Conservation (phyloP, 108 stramenopile genomes). For the Nitzschia putrida region DNA sequence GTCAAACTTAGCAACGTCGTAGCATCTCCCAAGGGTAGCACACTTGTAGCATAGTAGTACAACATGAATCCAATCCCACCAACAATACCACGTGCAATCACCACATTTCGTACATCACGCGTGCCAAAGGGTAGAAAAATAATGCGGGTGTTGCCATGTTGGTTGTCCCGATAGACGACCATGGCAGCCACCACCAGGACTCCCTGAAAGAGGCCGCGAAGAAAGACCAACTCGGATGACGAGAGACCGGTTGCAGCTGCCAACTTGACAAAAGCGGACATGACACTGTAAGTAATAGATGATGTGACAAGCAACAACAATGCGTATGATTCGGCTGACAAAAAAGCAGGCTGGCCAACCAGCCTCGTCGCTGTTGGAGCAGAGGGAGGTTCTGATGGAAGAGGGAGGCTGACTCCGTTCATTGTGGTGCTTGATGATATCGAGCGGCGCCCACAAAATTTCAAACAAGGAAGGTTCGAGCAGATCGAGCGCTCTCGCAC, state of each 20-base stretch:
- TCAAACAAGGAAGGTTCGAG: no score
- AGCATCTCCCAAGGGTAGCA: conserved; percentile 56
- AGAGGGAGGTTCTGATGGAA: no score
- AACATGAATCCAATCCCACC: conserved; percentile 49
- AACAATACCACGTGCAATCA: conserved; percentile 34
- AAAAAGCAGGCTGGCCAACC: background rate
- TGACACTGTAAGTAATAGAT: conserved; percentile 32
- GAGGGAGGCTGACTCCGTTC: no score
- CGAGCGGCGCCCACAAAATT: no score
- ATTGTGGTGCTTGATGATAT: no score
- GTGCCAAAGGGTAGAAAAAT: conserved; percentile 16
- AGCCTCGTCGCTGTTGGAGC: no score
- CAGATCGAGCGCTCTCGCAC: no score
- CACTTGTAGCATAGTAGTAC: conserved; percentile 40
- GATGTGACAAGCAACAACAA: conserved; percentile 27
- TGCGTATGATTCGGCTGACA: conserved; percentile 16
- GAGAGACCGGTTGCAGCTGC: conserved; percentile 31
- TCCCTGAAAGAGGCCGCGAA: conserved; percentile 46
- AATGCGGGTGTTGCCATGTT: background rate
- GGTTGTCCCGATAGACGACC: conserved; percentile 21
- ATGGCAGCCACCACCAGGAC: conserved; percentile 38
- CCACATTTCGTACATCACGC: conserved; percentile 11
- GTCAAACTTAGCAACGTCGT: conserved; percentile 47
- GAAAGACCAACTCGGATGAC: conserved; percentile 48
- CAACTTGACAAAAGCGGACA: conserved; percentile 40